Base-by-base conservation (phyloP, 768 basidiomycete genomes). In the Amanita rubescens region DNA sequence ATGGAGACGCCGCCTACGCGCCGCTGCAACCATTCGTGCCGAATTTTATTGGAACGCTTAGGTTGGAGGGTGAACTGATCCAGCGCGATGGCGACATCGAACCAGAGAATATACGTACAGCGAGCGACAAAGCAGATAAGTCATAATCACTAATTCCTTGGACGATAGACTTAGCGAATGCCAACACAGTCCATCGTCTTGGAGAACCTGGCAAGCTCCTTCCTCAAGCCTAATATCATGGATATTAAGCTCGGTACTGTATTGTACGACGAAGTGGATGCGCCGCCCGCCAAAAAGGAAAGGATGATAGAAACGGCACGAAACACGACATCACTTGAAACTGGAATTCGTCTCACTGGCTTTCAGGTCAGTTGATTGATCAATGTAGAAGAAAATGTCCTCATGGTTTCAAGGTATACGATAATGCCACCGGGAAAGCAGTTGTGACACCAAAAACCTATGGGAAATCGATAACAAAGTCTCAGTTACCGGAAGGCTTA, bases 231-330 rank as follows among this genome's bases (percentile, higher is more conserved):
- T 5, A 92, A 89, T 59, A 79, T 96, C 54, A 73, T 97, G 25
- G 95, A 99, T 65, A 76, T 93, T 64, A 99, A 98, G 67, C 85
- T 98, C 14, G 96, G 96, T 1, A 94, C 87, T 0, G 74, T 87
- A 1, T 76, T 98, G n/a, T 90, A 89, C 57, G 92, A 90, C 48
- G 79, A 84, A 50, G 47, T 37, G 19, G 63, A 65, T 10, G 77
- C 87, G 4, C 66, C 77, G 0, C 74, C 78, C 2, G 90, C 88
- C 54, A 99, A 99, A 71, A 75, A 79, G 55, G 76, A 70, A 37
- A 81, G 89, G 22, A 94, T 94, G 94, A 71, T 78, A 53, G 75
- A 80, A 60, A 74, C 76, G 1, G 92, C 92, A 1, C 72, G 69
- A 25, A 68, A 76, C 9, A 85, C 90, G 0, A 97, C 95, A 1